phyloP scores from a whole-genome alignment of 1,139 yeast species.

The Candida buenavistaensis region DNA sequence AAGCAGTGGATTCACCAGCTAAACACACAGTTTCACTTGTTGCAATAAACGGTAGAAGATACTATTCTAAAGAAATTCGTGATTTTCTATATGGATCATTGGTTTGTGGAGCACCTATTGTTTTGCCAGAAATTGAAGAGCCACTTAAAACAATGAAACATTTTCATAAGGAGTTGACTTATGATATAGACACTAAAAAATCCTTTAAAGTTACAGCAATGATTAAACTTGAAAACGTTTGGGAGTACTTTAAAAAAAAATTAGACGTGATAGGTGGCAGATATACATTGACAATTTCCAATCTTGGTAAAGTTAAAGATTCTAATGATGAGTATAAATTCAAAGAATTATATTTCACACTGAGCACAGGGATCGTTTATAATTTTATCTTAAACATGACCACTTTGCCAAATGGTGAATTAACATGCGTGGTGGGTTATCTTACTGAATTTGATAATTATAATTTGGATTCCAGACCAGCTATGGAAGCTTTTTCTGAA shows the following conservation, averaged over 20 bases:
- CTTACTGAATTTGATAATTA: conserved; percentile 18
- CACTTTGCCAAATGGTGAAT: conserved; percentile 19
- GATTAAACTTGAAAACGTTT: conserved; percentile 15
- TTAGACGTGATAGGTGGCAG: conserved; percentile 15
- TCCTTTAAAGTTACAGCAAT: conserved; percentile 19
- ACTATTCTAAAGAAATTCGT: conserved; percentile 17
- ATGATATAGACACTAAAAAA: conserved; percentile 13
- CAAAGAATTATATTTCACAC: conserved; percentile 21
- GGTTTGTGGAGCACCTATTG: conserved; percentile 20
- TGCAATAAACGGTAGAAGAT: conserved; percentile 32
- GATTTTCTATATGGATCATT: conserved; percentile 21
- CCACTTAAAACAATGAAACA: conserved; percentile 14
- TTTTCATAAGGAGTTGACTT: conserved; percentile 16
- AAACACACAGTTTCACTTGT: conserved; percentile 17
- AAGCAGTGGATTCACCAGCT: conserved; percentile 10
- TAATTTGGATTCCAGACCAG: conserved; percentile 9
- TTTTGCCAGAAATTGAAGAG: conserved; percentile 14
- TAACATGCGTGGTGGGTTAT: conserved; percentile 21
- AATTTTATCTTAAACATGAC: conserved; percentile 22
- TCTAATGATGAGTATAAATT: conserved; percentile 14
- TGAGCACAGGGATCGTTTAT: conserved; percentile 21
- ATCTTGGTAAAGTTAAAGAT: conserved; percentile 20
- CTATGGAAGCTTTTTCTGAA: conserved; percentile 12
- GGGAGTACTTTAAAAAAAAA: conserved; percentile 14
- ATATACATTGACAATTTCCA: conserved; percentile 22